Base-by-base conservation (phyloP, 441 rosid genomes). In the Aquilaria agallochum region DNA sequence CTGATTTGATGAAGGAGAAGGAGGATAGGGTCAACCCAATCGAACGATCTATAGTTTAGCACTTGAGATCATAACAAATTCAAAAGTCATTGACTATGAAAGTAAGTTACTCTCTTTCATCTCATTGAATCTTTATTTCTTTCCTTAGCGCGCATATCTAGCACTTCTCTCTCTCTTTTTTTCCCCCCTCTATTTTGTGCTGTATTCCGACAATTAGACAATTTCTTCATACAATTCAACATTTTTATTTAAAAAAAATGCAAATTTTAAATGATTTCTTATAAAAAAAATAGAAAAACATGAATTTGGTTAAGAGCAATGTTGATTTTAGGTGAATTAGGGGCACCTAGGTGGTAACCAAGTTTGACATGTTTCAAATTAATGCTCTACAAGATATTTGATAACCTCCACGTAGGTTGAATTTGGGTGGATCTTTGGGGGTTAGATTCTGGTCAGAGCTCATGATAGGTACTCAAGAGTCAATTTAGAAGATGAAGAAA, bases 381-480 rank as follows among this genome's bases (percentile, higher is more conserved):
- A 47, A 92, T 92, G 71, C 87, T 92, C 59, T 85, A 95, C 52
- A 83, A 76, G 76, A 87, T 87, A 80, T 92, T 90, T 0, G 95
- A 96, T 56, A 92, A 67, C 73, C 85, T 70, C 48, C 81, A 48
- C 44, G 74, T 48, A 42, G 56, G 76, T 66, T 72, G 89, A 87
- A 90, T 90, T 80, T 82, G 64, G 84, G 85, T 48, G 76, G 79
- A n/a, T 66, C 78, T 68, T 67, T 63, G 31, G 58, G 48, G 9
- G 71, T 46, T 59, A 9, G 60, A 42, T 34, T 69, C 34, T 31
- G 62, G 54, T 58, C 57, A 50, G 67, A 55, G 60, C 74, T 77
- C 89, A 78, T 81, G 72, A 45, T 46, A 53, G 47, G 47, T 32
- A 58, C 52, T 50, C 44, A 3, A 44, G 53, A 15, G 11, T 53